Conservation (phyloP, 768 basidiomycete species). For the Steccherinum ochraceum region DNA sequence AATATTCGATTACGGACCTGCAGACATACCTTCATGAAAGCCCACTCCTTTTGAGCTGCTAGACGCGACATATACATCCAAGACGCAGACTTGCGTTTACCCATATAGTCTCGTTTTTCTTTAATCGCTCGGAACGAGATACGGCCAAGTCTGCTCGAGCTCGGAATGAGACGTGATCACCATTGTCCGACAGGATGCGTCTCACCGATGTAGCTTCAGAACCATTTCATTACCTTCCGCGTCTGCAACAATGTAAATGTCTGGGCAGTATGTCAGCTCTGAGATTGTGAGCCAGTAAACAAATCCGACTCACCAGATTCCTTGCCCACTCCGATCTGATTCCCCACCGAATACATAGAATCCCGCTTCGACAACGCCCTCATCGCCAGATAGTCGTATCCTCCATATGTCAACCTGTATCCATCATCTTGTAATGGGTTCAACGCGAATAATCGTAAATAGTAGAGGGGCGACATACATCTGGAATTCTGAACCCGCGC, state of each 20-base stretch:
- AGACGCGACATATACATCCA: slow-evolving; percentile 99
- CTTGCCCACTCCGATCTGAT: slow-evolving; percentile 98
- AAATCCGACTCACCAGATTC: slow-evolving; percentile 68
- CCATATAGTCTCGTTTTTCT: slow-evolving; percentile 92
- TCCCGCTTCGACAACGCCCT: slow-evolving; percentile 88
- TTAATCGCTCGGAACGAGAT: slow-evolving; percentile 97
- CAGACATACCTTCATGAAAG: slow-evolving; percentile 91
- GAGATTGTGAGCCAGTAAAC: not conserved
- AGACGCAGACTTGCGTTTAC: slow-evolving; percentile 90
- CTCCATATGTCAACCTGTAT: slow-evolving; percentile 94
- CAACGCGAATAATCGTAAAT: not conserved
- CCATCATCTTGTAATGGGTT: slow-evolving; percentile 70
- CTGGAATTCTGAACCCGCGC: slow-evolving; percentile 87
- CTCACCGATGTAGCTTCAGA: slow-evolving; percentile 87
- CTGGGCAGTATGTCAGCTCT: slow-evolving; percentile 30
- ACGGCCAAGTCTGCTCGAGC: slow-evolving; percentile 94
- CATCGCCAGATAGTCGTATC: slow-evolving; percentile 96
- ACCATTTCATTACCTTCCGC: slow-evolving; percentile 81
- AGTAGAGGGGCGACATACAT: slow-evolving; percentile 47
- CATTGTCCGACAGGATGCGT: slow-evolving; percentile 1
- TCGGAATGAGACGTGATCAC: too few relatives aligned
- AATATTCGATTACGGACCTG: too few relatives aligned
- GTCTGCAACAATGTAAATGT: slow-evolving; percentile 89
- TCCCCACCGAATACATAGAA: slow-evolving; percentile 86
- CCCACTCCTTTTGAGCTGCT: slow-evolving; percentile 96